phyloP scores from a whole-genome alignment of 2,329 filamentous ascomycete genomes.

The Fusarium sp. region DNA sequence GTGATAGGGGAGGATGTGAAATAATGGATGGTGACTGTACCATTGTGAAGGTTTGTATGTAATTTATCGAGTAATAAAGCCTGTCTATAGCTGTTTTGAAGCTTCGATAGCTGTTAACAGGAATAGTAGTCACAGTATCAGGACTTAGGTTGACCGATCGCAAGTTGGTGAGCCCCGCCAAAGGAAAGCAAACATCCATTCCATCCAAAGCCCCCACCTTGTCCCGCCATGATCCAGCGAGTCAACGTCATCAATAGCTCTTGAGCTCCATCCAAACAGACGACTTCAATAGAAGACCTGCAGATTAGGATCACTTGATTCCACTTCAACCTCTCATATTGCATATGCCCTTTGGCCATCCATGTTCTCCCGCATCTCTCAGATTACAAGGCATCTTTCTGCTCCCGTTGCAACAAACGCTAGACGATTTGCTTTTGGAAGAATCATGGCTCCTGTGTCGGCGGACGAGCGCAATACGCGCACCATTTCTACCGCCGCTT shows the following conservation, averaged over 20 bases:
- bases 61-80: not conserved
- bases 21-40: slow-evolving; percentile 13
- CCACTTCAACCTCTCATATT: slow-evolving; percentile 10
- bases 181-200: slow-evolving; percentile 12
- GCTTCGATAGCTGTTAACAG: not conserved
- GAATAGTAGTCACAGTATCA: slow-evolving; percentile 30
- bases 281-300: slow-evolving; percentile 28
- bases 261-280: slow-evolving; percentile 23
- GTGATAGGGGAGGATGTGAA: not conserved
- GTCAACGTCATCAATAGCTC: slow-evolving; percentile 40
- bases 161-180: slow-evolving; percentile 39
- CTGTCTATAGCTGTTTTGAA: slow-evolving; percentile 22
- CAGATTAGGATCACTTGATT: slow-evolving; percentile 13
- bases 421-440: slow-evolving; percentile 47
- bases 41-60: slow-evolving; percentile 28
- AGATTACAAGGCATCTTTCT: slow-evolving; percentile 79
- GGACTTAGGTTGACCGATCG: slow-evolving; percentile 15
- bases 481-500: slow-evolving; percentile 90
- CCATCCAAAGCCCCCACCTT: slow-evolving; percentile 29
- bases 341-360: slow-evolving; percentile 23
- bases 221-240: slow-evolving; percentile 32
- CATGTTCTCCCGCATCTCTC: slow-evolving; percentile 85
- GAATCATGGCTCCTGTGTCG: slow-evolving; percentile 60
- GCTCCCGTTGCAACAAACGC: slow-evolving; percentile 55
- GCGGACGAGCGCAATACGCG: slow-evolving; percentile 71